These are phyloP conservation scores for Sporisorium sorghi DNA, from an alignment of 1,284 basidiomycete species.

Conservation along the genomic window DNA sequence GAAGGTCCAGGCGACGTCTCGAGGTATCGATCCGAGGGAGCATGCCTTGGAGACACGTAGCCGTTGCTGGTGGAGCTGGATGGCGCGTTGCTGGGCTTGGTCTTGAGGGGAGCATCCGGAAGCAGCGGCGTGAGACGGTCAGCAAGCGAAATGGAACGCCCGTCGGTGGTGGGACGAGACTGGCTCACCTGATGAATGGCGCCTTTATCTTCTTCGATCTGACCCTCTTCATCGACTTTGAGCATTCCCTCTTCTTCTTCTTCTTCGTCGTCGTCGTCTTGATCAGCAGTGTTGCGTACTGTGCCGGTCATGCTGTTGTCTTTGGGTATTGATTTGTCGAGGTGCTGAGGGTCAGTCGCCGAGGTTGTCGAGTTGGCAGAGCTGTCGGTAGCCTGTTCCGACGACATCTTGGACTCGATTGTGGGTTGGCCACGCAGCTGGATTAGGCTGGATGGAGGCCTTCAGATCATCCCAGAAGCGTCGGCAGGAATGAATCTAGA, in stretches of 20 bases:
- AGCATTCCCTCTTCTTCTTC: slow-evolving; percentile 55
- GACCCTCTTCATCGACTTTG: slow-evolving; percentile 49
- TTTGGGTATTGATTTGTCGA: slow-evolving; percentile 4
- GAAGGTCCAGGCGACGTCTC: slow-evolving; percentile 41
- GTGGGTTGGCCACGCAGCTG: not conserved
- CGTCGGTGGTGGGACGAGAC: slow-evolving; percentile 23
- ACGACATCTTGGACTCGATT: slow-evolving; percentile 19
- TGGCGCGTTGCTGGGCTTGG: slow-evolving; percentile 13
- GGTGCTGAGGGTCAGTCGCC: not conserved
- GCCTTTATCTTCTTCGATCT: slow-evolving; percentile 48
- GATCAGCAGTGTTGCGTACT: slow-evolving; percentile 2
- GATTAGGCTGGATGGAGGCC: not conserved
- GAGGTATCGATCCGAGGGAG: slow-evolving; percentile 25
- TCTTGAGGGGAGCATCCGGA: slow-evolving; percentile 21
- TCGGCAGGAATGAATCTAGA: too few relatives aligned
- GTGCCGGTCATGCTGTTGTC: slow-evolving; percentile 10
- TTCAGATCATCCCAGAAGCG: slow-evolving; percentile 4
- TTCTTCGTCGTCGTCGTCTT: slow-evolving; percentile 47
- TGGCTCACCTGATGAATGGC: slow-evolving; percentile 40
- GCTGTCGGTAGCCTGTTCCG: not conserved
- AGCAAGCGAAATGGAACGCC: slow-evolving; percentile 29
- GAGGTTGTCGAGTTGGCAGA: not conserved
- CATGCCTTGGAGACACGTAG: slow-evolving; percentile 31
- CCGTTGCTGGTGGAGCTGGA: slow-evolving; percentile 21
- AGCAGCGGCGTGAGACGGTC: slow-evolving; percentile 38